Base-by-base conservation (phyloP, 1,284 basidiomycete genomes). In the Filobasidium uniguttulatum region DNA sequence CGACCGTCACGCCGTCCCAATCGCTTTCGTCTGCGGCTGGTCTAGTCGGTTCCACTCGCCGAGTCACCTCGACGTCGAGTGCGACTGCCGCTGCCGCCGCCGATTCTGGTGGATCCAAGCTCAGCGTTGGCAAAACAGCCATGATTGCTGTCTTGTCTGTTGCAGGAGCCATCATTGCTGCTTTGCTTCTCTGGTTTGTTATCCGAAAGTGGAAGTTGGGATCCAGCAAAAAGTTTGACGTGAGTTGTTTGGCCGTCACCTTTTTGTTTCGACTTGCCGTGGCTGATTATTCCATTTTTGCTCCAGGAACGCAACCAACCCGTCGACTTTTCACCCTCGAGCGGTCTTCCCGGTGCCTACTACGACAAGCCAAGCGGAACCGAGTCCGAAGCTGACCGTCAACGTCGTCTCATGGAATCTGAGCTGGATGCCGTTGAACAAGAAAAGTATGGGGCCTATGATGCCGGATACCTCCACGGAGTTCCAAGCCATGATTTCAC, bases 171-270 rank as follows among this genome's bases (percentile, higher is more conserved):
- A 60, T 85, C 35, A 84, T 78, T 54, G 80, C 74, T 37, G 63
- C 81, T 43, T 72, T 75, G 45, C 77, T 85, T 55, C 71, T 81
- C 56, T 87, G 84, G 84, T 87, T 83, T 38, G 71, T 85, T 60
- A 83, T 87, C 73, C 80, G 85, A 71, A 86, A 86, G 68, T 85
- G 82, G 82, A 86, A 87, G 71, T 78, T 87, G 60, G 77, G 76
- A 49, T 78, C 81, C 50, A 85, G 83, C 29, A 73, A 76, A 61
- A 75, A 77, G 60, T 86, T 86, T 61, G 82, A 84, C 35, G 49
- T 53, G 44, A 43, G 52, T 46, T 14, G 12, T 9, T 26, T 17
- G 9, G 35, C 7, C 26, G n/a, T 14, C 17, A 14, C 23, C 5
- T 43, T 25, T 12, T 25, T 43, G 22, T 8, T 43, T 17, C 12